Conservation (phyloP, 352 stramenopile species). For the Globisporangium abappressorium region DNA sequence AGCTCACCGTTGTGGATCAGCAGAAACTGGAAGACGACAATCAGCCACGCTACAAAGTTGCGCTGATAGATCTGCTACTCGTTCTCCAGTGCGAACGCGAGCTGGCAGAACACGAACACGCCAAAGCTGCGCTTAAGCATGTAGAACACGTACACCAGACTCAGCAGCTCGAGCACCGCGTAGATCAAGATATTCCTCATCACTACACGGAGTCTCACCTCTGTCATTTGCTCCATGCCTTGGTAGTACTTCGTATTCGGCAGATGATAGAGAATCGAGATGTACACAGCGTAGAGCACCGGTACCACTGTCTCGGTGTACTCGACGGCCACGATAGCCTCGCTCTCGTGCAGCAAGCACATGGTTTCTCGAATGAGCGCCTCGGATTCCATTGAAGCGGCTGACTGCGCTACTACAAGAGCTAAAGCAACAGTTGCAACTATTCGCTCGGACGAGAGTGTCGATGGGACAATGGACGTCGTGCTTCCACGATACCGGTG, state of each 20-base stretch:
- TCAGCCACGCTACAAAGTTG: conserved; percentile 27
- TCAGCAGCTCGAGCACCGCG: not conserved
- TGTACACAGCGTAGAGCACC: conserved; percentile 3
- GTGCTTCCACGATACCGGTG: too few relatives aligned
- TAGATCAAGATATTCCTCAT: conserved; percentile 5
- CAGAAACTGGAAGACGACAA: conserved; percentile 31
- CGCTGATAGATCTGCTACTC: conserved; percentile 21
- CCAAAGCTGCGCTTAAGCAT: not conserved
- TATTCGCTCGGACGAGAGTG: too few relatives aligned
- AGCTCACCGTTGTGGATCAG: too few relatives aligned
- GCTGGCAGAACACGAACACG: not conserved
- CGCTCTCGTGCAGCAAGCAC: not conserved
- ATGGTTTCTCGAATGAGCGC: not conserved
- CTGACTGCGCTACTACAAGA: too few relatives aligned
- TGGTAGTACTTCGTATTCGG: conserved; percentile 9
- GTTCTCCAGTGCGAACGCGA: conserved; percentile 22
- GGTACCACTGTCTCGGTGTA: conserved; percentile 9
- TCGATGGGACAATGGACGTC: too few relatives aligned
- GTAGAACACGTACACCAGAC: not conserved
- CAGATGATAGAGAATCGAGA: not conserved
- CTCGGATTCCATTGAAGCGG: too few relatives aligned
- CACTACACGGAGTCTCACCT: not conserved
- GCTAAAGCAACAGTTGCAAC: too few relatives aligned
- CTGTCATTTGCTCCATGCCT: not conserved
- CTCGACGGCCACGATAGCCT: not conserved